Evolutionary conservation across 2,329 filamentous ascomycete species (phyloP).

Genomic region (Lizonia empirigonia): DNA sequence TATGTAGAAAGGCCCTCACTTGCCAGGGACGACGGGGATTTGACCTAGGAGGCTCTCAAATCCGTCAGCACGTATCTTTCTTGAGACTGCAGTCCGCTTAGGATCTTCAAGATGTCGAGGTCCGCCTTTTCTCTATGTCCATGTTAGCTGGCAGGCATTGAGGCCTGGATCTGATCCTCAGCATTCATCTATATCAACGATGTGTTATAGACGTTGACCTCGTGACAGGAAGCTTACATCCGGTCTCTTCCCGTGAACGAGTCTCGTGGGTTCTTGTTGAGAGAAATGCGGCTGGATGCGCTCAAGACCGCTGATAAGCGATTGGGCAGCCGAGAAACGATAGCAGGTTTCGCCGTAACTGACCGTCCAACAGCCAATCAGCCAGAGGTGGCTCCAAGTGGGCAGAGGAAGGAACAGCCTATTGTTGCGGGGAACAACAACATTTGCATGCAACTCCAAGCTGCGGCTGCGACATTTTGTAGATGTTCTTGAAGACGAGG

Average conservation of each 20-base stretch:
- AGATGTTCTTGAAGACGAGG: neutral
- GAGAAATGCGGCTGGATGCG: neutral
- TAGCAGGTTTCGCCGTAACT: constrained; percentile 6
- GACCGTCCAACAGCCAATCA: constrained; percentile 14
- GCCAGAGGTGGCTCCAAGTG: neutral
- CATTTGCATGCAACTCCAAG: constrained; percentile 14
- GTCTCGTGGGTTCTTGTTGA: constrained; percentile 13
- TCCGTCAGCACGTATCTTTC: too few relatives aligned
- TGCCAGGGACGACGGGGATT: too few relatives aligned
- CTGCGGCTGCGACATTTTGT: constrained; percentile 5
- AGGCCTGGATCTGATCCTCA: too few relatives aligned
- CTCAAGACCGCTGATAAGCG: constrained; percentile 13
- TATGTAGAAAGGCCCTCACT: too few relatives aligned
- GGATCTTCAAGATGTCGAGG: too few relatives aligned
- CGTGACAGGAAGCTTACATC: constrained; percentile 5
- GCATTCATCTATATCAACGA: too few relatives aligned
- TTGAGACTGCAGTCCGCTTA: too few relatives aligned
- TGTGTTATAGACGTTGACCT: too few relatives aligned
- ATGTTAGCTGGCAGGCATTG: too few relatives aligned
- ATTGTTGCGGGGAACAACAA: constrained; percentile 12
- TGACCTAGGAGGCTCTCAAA: too few relatives aligned
- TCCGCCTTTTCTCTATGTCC: too few relatives aligned
- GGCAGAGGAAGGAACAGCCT: constrained; percentile 17
- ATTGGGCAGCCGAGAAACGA: constrained; percentile 7
- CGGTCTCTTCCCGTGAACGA: neutral